Percentiles rank a stretch among this genome's conserved stretches.
Evolutionary conservation across 768 basidiomycete genomes (phyloP).

Genomic region (Hericium rajendrae): DNA sequence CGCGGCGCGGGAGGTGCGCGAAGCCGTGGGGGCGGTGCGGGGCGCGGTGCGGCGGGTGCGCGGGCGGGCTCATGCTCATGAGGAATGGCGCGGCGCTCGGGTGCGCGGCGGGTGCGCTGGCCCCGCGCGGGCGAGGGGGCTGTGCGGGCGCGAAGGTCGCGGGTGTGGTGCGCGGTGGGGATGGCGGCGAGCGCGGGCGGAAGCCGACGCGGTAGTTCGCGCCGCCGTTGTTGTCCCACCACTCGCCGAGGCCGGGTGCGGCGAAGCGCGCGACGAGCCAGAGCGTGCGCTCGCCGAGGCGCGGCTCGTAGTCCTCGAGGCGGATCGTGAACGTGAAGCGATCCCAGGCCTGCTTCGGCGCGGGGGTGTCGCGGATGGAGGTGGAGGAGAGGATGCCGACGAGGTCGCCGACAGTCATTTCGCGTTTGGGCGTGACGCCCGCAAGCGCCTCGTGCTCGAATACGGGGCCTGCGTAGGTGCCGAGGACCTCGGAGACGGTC

Average conservation of each 20-base stretch:
- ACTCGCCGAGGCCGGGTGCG: slow-evolving; percentile 48
- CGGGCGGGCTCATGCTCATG: neutral
- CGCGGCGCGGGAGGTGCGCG: too few species aligned
- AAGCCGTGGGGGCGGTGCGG: neutral
- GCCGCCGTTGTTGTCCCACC: slow-evolving; percentile 89
- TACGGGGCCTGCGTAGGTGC: slow-evolving; percentile 29
- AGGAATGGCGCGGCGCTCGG: slow-evolving; percentile 7
- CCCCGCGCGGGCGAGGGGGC: neutral
- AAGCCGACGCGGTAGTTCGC: slow-evolving; percentile 75
- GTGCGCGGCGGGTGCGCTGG: too few species aligned
- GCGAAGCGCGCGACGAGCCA: slow-evolving; percentile 53
- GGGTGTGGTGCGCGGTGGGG: neutral
- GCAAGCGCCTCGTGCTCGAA: slow-evolving; percentile 24
- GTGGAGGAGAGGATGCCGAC: slow-evolving; percentile 19
- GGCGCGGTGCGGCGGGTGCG: slow-evolving; percentile 2
- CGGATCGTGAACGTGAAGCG: slow-evolving; percentile 45
- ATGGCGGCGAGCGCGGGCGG: slow-evolving; percentile 14
- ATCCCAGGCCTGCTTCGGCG: slow-evolving; percentile 20
- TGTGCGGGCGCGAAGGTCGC: slow-evolving; percentile 5
- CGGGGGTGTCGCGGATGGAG: neutral
- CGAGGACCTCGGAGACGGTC: slow-evolving; percentile 78
- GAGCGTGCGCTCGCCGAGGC: slow-evolving; percentile 41
- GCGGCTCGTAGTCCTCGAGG: slow-evolving; percentile 58
- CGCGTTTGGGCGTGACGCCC: neutral
- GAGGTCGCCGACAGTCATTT: slow-evolving; percentile 30